Evolutionary conservation across 1,139 yeast species (phyloP).

Genomic region (Candida dubliniensis): DNA sequence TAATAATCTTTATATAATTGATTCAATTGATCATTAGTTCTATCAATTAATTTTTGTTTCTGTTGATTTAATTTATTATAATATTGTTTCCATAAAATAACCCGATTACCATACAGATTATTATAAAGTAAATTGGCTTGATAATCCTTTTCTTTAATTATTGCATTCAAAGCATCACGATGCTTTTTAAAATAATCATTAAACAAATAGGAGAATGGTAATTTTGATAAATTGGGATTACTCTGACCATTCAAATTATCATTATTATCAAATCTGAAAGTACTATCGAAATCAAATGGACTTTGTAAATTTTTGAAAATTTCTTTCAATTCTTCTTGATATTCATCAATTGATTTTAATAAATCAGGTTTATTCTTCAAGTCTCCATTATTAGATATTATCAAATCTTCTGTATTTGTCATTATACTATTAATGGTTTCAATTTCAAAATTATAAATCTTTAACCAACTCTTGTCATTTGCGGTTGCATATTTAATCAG

Average conservation of each 20-base stretch:
- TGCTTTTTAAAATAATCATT: conserved; percentile 26
- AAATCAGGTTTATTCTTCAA: conserved; percentile 20
- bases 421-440: conserved; percentile 34
- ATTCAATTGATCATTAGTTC: conserved; percentile 25
- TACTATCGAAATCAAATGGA: conserved; percentile 37
- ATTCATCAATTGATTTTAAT: conserved; percentile 24
- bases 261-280: conserved; percentile 15
- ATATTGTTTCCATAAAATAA: conserved; percentile 37
- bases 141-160: conserved; percentile 32
- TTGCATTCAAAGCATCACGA: conserved; percentile 25
- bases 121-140: conserved; percentile 26
- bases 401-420: conserved; percentile 34
- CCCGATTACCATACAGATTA: conserved; percentile 27
- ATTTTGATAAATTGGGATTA: conserved; percentile 13
- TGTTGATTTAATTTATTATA: conserved; percentile 21
- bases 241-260: conserved; percentile 9
- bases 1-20: conserved; percentile 29
- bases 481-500: conserved; percentile 29
- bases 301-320: conserved; percentile 31
- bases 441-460: conserved; percentile 33
- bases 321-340: conserved; percentile 30
- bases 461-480: conserved; percentile 38
- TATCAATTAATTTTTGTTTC: conserved; percentile 24
- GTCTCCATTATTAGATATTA: conserved; percentile 20
- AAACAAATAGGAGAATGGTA: conserved; percentile 36